These are phyloP conservation scores for Ogataea populi-albae DNA, from an alignment of 805 yeast species.

Conservation along the genomic window DNA sequence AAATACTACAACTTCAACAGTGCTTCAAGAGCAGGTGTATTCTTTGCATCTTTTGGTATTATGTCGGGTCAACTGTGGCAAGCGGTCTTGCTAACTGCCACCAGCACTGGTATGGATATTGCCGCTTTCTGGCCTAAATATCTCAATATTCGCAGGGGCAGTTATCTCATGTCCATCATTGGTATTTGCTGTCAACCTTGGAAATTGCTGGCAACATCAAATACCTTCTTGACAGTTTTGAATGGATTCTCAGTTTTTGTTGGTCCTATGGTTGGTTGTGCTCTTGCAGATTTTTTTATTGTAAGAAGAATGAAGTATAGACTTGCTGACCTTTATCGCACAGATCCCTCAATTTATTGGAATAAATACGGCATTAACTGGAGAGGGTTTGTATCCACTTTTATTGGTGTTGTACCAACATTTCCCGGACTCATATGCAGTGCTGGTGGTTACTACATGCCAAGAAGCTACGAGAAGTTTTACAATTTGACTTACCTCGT, in stretches of 20 bases:
- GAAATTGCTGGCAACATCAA: slow-evolving; percentile 36
- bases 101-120: slow-evolving; percentile 50
- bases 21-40: slow-evolving; percentile 45
- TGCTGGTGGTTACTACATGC: slow-evolving; percentile 13
- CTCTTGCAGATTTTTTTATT: slow-evolving; percentile 24
- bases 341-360: slow-evolving; percentile 15
- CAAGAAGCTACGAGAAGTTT: slow-evolving; percentile 11
- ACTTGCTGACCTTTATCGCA: slow-evolving; percentile 23
- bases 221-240: slow-evolving; percentile 60
- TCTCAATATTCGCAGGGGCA: slow-evolving; percentile 46
- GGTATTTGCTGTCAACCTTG: slow-evolving; percentile 41
- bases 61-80: slow-evolving; percentile 38
- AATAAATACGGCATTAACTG: slow-evolving; percentile 18
- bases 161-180: slow-evolving; percentile 35
- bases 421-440: slow-evolving; percentile 19
- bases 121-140: slow-evolving; percentile 45
- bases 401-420: slow-evolving; percentile 16
- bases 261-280: slow-evolving; percentile 23
- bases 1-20: slow-evolving; percentile 35
- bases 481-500: slow-evolving; percentile 17
- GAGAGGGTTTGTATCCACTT: slow-evolving; percentile 15
- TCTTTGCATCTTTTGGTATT: slow-evolving; percentile 42
- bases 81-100: slow-evolving; percentile 38
- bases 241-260: slow-evolving; percentile 74
- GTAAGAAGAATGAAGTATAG: slow-evolving; percentile 33